Evolutionary conservation across 768 basidiomycete genomes (phyloP), one percentile per base, ranked within the genome.

Genomic region (Hemileccinum impolitum): DNA sequence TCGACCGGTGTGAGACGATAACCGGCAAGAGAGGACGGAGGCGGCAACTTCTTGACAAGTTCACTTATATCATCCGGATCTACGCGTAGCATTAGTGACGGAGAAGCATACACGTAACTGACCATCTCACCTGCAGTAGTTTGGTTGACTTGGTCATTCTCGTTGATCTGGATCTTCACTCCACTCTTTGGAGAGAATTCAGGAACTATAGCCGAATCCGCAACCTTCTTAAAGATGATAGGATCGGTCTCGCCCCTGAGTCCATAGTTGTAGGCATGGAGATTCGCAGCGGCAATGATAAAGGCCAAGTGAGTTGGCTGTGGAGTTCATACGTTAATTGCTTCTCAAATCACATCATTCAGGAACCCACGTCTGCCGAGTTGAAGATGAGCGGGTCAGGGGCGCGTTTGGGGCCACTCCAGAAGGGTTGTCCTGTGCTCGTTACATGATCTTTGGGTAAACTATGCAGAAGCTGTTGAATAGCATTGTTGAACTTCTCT

Each of bases 191-290:
- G 96, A n/a, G 80, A 82, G 69, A 98, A 99, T 63, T 90, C 87
- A 10, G 94, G 93, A 15, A 97, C 85, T 30, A 86, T 78, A 53
- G 96, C 84, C 6, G 81, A 76, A 56, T 90, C 87, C 5, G 88
- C 84, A 19, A 94, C 75, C 66, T 87, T 92, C 70, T 83, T 85
- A 80, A 94, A 94, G 37, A 88, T 54, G 1, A 74, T 73, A 10
- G 81, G 78, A 67, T 97, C 88, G 1, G 79, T 84, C 63, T 90
- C 88, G 40, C 96, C 96, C 56, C 88, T 87, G 43, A 99, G 78
- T 18, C 96, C 96, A 62, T 98, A 99, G 75, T 98, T 99, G 77
- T 83, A 97, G 5, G 96, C 96, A 64, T 94, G 96, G 17, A 99
- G 76, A 68, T 99, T 98, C 50, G 96, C 94, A 12, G 87, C 94